Base-by-base conservation (phyloP, 768 basidiomycete species). In the Lactifluus echinatus region DNA sequence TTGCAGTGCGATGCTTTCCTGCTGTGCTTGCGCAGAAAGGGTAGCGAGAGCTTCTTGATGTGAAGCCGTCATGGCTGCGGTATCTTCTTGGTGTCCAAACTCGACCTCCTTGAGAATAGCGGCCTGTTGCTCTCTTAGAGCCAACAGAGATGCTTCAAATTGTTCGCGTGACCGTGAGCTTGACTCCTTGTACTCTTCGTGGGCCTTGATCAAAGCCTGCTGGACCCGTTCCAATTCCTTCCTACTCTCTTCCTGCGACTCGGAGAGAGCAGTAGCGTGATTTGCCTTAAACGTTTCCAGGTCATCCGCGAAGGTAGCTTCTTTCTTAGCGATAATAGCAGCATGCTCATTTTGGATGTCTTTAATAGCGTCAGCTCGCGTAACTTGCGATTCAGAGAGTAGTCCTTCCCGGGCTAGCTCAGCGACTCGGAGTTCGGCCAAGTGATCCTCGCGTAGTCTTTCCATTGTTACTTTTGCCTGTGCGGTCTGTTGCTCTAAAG, bases 341-440 rank as follows among this genome's bases (percentile, higher is more conserved):
- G 78, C 72, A 63, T 92, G 87, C 64, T 87, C 88, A 17, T 85
- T 83, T 65, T 86, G 85, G 26, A 93, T 75, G 28, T 78, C 78
- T 52, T 82, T 73, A 53, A 94, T 69, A 24, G 82, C 81, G 8
- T 76, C 57, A 42, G 78, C 78, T 55, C 82, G 82, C 40, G 85
- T 76, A 12, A 84, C 83, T 67, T 89, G 76, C 4, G 88, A 87
- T 66, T 87, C 87, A 8, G 84, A 79, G 26, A 92, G 72, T 2
- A 82, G 80, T 31, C 87, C 89, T 61, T 90, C 81, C 23, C 81
- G 80, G 24, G 86, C 75, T 57, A 89, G 84, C 68, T 93, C 87
- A 1, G 79, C 75, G 76, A 88, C 81, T 47, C 85, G 80, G 34
- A 92, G 71, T 64, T 83, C 83, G 33, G 79, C 80, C 33, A 80